Evolutionary conservation across 2,329 filamentous ascomycete species (phyloP), one percentile per base, ranked within the genome.

Genomic region (Lomentospora prolificans): DNA sequence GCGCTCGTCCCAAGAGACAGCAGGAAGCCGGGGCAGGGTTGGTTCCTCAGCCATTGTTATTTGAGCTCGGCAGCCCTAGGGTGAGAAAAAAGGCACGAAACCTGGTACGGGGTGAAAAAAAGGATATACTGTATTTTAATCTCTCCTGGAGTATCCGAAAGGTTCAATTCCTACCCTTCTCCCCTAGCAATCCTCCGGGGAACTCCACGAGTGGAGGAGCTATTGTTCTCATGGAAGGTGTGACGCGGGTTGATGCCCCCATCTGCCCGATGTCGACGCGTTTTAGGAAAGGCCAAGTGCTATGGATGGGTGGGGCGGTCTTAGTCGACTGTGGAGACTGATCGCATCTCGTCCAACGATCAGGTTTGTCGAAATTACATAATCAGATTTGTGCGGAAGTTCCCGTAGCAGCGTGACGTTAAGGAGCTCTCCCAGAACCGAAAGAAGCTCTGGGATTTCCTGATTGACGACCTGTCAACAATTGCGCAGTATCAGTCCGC

Each of bases 41-140:
- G 69, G 69, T 59, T 76, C 73, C 24, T 75, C 72, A 8, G 69
- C 63, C 69, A 73, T 72, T 58, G 57, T 58, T 24, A 24, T 17
- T 14, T 4, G 17, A 10, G 17, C 5, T 8, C 17, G 10, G 17
- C 17, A 22, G 17, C 19, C 24, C 19, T 46, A 10, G 48, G 48
- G 24, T 9, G 10, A 48, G 22, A 25, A 22, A 48, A 48, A 48
- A 25, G 22, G 22, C 17, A 48, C 17, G 9, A 48, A 48, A 48
- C 17, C 7, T 10, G 22, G 12, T 10, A 48, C 2, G 44, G 12
- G 24, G 1, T 4, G 14, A 48, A 22, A 12, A 27, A 19, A 22
- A 9, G 17, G 44, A 22, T 17, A 41, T 41, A 41, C 36, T 17
- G 19, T 17, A 12, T 14, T 41, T 17, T 14, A 41, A 41, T 17